Conservation (phyloP, 177 flowering plant genomes). For the Telopea speciosissima region DNA sequence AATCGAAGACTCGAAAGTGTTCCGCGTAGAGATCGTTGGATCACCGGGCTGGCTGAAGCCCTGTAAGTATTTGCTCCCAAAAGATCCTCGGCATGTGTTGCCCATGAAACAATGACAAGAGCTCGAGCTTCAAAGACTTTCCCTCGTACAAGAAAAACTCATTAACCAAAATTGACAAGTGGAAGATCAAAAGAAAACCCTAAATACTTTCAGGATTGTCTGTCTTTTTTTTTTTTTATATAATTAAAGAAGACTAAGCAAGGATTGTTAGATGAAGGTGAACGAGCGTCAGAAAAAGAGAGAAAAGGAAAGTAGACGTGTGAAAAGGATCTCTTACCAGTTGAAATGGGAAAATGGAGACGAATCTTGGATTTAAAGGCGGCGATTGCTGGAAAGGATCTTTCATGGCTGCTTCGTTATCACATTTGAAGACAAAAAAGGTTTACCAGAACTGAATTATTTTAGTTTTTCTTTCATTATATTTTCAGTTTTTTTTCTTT, state of each 20-base stretch:
- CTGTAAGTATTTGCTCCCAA: slow-evolving; percentile 48
- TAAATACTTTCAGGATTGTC: neutral
- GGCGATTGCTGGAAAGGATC: neutral
- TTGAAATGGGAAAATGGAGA: neutral
- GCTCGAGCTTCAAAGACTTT: slow-evolving; percentile 23
- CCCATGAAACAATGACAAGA: slow-evolving; percentile 76
- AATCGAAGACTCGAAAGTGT: slow-evolving; percentile 35
- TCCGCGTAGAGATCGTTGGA: slow-evolving; percentile 35
- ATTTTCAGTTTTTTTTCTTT: no score
- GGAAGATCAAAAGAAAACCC: neutral
- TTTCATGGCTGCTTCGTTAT: slow-evolving; percentile 17
- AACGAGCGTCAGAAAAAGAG: no score
- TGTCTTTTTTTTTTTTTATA: no score
- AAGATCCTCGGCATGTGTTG: slow-evolving; percentile 98
- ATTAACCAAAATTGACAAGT: slow-evolving; percentile 4
- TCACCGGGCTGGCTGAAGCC: slow-evolving; percentile 63
- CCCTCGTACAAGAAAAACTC: slow-evolving; percentile 30
- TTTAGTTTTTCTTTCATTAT: no score
- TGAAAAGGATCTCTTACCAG: slow-evolving; percentile 4
- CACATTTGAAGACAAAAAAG: slow-evolving; percentile 12
- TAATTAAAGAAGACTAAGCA: no score
- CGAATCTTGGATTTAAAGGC: slow-evolving; percentile 7
- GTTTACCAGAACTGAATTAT: no score
- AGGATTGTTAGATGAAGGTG: no score
- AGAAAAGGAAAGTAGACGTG: neutral